Conservation (phyloP, 2,329 filamentous ascomycete species). For the Xylaria sp. region DNA sequence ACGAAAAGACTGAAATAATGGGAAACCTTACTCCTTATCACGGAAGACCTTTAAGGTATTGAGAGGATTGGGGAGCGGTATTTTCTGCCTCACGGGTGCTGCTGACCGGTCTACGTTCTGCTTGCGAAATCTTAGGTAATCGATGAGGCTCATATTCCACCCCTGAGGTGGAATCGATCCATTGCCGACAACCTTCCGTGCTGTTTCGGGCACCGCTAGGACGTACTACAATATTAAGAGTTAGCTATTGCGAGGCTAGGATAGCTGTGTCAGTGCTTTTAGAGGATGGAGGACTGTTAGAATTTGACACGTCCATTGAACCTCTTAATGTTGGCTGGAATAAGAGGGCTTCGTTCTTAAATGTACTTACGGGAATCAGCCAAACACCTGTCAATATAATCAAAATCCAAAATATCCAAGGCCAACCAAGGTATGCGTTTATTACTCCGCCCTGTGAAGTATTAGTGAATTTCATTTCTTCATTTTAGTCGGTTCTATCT, state of each 20-base stretch:
- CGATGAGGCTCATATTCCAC: conserved; percentile 68
- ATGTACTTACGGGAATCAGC: conserved; percentile 56
- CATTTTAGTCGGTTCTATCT: neutral
- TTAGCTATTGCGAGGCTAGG: conserved; percentile 4
- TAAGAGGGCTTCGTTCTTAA: neutral
- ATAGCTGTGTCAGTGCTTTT: too few species aligned
- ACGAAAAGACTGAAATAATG: neutral
- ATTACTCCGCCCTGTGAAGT: conserved; percentile 65
- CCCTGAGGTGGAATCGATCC: conserved; percentile 68
- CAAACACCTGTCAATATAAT: conserved; percentile 64
- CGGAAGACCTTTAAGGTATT: conserved; percentile 64
- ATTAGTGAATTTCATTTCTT: conserved; percentile 63
- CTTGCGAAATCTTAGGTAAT: conserved; percentile 57
- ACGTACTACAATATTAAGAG: conserved; percentile 51
- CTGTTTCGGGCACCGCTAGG: conserved; percentile 69
- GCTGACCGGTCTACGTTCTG: conserved; percentile 50
- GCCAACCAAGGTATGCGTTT: conserved; percentile 72
- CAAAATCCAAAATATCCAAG: conserved; percentile 77
- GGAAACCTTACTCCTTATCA: conserved; percentile 54
- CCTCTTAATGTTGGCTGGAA: neutral
- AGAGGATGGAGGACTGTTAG: neutral
- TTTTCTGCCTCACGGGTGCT: conserved; percentile 54
- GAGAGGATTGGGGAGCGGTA: conserved; percentile 68
- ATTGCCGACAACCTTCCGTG: conserved; percentile 70
- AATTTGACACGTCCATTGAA: neutral